Percentiles rank a stretch among this genome's conserved stretches.
Conservation (phyloP, 495 filamentous ascomycete genomes). For the Aspergillus sclerotioniger region DNA sequence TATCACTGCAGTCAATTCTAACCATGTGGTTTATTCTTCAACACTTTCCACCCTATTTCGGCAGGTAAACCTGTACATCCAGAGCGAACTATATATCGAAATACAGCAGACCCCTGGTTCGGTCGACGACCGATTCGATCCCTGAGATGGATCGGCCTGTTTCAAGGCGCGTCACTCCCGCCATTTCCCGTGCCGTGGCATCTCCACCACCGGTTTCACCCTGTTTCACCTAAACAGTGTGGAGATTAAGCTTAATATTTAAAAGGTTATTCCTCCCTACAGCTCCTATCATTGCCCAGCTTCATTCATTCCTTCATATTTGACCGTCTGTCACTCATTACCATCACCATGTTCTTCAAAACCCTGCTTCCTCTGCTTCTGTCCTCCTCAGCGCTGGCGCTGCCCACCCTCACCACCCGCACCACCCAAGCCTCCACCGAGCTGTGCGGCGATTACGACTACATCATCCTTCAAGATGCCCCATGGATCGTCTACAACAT, state of each 20-base stretch:
- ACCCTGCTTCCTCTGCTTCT: background rate
- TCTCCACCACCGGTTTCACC: background rate
- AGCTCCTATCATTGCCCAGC: too few species aligned
- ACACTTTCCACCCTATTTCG: too few species aligned
- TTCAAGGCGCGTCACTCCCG: background rate
- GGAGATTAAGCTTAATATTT: constrained; percentile 1
- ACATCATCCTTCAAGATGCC: constrained; percentile 28
- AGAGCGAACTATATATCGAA: too few species aligned
- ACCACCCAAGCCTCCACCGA: constrained; percentile 4
- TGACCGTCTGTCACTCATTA: background rate
- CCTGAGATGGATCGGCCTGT: background rate
- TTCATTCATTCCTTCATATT: background rate
- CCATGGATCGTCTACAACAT: constrained; percentile 42
- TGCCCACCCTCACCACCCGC: background rate
- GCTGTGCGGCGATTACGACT: constrained; percentile 32
- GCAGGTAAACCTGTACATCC: too few species aligned
- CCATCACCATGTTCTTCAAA: background rate
- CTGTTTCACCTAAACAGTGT: background rate
- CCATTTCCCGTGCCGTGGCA: background rate
- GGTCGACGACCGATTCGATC: too few species aligned
- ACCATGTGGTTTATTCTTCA: too few species aligned
- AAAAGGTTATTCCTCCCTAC: background rate
- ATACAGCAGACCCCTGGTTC: too few species aligned
- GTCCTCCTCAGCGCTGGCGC: constrained; percentile 1
- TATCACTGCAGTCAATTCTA: too few species aligned